Evolutionary conservation across 176 grass and related monocot species (phyloP), one percentile per base, ranked within the genome.

Genomic region (Cymbopogon citratus): DNA sequence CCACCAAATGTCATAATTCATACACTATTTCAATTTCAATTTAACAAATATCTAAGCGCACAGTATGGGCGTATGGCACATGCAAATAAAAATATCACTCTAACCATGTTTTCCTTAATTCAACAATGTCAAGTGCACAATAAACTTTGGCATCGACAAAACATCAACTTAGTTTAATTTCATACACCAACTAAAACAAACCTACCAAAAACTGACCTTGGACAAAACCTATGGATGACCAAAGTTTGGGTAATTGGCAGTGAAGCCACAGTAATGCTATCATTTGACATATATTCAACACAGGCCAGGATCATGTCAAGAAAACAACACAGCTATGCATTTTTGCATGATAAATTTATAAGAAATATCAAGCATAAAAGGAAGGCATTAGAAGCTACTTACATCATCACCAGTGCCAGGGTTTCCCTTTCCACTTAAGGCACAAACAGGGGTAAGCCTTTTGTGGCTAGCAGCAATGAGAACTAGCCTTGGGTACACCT

Each of bases 401-500:
- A 94, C 92, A 87, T 94, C 89, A 87, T 87, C 84, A 41, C 16
- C 65, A 77, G 21, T 61, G 39, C 26, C 85, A 73, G 76, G 80
- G 72, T 51, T 86, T 34, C 80, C 59, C 45, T 85, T 88, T 48
- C 86, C 86, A 6, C 86, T 85, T 36, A 63, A 73, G 41, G 86
- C 86, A 13, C 76, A 84, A 39, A 91, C 71, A 74, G 76, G 72
- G 57, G 69, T 18, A 64, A 89, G 80, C 60, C 41, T 94, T 85
- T 38, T 85, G 18, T 86, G 74, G 34, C 85, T 84, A 65, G 89
- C 80, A 71, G 76, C 63, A 81, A 74, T 38, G 73, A 81, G 74
- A 69, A 83, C 25, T 63, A 91, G 76, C 41, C 64, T 88, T 5
- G 80, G 86, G 51, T 84, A 68, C 21, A 80, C 56, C 40, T 80